phyloP scores from a whole-genome alignment of 306 rosid genomes.

The Trifolium pratense region DNA sequence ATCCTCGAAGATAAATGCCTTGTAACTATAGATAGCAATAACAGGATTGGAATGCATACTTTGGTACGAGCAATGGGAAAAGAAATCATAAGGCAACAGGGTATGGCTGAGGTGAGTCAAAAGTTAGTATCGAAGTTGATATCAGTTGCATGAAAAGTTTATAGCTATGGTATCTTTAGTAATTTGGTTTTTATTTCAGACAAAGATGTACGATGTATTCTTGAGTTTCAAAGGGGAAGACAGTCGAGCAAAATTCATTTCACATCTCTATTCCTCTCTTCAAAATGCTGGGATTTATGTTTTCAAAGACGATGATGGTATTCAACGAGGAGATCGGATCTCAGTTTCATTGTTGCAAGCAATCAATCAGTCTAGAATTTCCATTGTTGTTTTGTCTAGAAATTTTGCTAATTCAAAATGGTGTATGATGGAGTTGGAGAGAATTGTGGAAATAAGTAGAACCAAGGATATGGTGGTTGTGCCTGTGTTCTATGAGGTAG shows the following conservation, averaged over 20 bases:
- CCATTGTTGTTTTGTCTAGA: background rate
- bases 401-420: background rate
- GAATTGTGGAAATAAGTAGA: background rate
- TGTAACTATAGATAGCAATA: background rate
- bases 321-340: background rate
- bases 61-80: slow-evolving; percentile 30
- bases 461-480: background rate
- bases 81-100: background rate
- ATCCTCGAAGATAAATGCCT: background rate
- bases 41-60: slow-evolving; percentile 36
- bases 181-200: background rate
- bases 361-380: background rate
- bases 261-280: background rate
- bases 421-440: background rate
- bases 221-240: slow-evolving; percentile 1
- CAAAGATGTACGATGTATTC: background rate
- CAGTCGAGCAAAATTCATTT: background rate
- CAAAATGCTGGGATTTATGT: background rate
- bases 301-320: background rate
- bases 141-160: background rate
- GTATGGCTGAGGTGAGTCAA: background rate
- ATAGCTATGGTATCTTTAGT: background rate
- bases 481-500: background rate
- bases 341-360: background rate
- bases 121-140: no score